phyloP scores from a whole-genome alignment of 2,329 filamentous ascomycete genomes.

The Monilinia fructicola region DNA sequence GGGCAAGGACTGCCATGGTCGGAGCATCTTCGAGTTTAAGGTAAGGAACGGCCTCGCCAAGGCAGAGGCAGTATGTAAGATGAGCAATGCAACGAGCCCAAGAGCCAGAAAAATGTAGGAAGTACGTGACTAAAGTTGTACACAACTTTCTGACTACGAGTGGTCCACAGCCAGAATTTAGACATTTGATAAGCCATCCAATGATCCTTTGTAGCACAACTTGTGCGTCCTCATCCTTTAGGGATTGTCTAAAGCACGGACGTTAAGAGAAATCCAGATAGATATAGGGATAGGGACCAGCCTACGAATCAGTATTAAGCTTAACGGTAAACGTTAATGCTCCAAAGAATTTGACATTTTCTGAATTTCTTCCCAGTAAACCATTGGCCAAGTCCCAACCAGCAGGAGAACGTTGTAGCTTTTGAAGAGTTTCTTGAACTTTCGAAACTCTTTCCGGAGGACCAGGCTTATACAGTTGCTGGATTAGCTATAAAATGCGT shows the following conservation, averaged over 20 bases:
- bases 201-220: slow-evolving; percentile 61
- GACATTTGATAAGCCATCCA: slow-evolving; percentile 59
- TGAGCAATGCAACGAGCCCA: slow-evolving; percentile 68
- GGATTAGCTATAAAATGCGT: slow-evolving; percentile 44
- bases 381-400: slow-evolving; percentile 85
- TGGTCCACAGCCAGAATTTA: slow-evolving; percentile 52
- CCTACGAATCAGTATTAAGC: slow-evolving; percentile 83
- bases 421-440: slow-evolving; percentile 74
- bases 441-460: slow-evolving; percentile 46
- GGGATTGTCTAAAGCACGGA: slow-evolving; percentile 44
- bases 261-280: slow-evolving; percentile 25
- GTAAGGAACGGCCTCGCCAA: slow-evolving; percentile 49
- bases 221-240: slow-evolving; percentile 57
- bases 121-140: slow-evolving; percentile 74
- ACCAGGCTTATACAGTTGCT: slow-evolving; percentile 50
- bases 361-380: slow-evolving; percentile 65
- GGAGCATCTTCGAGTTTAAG: slow-evolving; percentile 48
- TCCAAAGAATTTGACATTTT: slow-evolving; percentile 86
- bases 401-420: slow-evolving; percentile 72
- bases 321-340: slow-evolving; percentile 92
- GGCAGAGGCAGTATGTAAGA: slow-evolving; percentile 58
- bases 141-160: slow-evolving; percentile 73
- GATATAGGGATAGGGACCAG: neutral
- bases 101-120: slow-evolving; percentile 65
- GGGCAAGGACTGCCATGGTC: slow-evolving; percentile 47